These are phyloP conservation scores for Chara braunii DNA, from an alignment of 139 green algal genomes.

Conservation along the genomic window DNA sequence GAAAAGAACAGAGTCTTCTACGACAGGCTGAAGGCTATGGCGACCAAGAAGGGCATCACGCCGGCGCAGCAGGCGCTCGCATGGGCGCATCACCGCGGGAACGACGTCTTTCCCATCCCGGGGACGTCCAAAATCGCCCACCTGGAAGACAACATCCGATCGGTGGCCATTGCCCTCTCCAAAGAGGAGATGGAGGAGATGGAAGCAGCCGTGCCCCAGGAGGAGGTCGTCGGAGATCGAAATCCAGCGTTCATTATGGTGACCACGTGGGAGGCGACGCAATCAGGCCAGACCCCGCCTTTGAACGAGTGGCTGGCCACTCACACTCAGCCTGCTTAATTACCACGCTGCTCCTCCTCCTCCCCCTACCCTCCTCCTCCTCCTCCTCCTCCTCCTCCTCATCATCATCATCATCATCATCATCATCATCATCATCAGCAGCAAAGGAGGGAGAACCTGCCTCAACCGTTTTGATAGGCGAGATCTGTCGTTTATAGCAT, in stretches of 20 bases:
- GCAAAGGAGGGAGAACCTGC: no score
- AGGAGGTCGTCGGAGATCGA: slow-evolving; percentile 7
- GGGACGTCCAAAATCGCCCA: slow-evolving; percentile 17
- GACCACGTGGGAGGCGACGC: background rate
- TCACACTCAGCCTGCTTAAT: no score
- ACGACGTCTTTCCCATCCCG: slow-evolving; percentile 62
- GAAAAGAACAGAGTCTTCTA: slow-evolving; percentile 53
- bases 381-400: no score
- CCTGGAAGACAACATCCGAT: slow-evolving; percentile 32
- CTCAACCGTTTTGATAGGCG: no score
- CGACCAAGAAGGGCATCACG: slow-evolving; percentile 50
- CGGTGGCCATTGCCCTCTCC: background rate
- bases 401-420: no score
- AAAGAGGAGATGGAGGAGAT: slow-evolving; percentile 13
- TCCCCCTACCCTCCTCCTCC: no score
- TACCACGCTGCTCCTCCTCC: no score
- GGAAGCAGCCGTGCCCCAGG: slow-evolving; percentile 7
- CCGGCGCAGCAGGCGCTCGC: slow-evolving; percentile 46
- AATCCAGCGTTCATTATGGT: slow-evolving; percentile 13
- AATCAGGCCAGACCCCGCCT: slow-evolving; percentile 21
- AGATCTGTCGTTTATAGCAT: no score
- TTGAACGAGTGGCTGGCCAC: slow-evolving; percentile 14
- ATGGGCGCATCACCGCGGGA: slow-evolving; percentile 55
- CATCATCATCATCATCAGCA: no score
- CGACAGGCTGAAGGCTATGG: slow-evolving; percentile 45